phyloP scores from a whole-genome alignment of 2,329 filamentous ascomycete genomes.

The Albophoma yamanashiensis region DNA sequence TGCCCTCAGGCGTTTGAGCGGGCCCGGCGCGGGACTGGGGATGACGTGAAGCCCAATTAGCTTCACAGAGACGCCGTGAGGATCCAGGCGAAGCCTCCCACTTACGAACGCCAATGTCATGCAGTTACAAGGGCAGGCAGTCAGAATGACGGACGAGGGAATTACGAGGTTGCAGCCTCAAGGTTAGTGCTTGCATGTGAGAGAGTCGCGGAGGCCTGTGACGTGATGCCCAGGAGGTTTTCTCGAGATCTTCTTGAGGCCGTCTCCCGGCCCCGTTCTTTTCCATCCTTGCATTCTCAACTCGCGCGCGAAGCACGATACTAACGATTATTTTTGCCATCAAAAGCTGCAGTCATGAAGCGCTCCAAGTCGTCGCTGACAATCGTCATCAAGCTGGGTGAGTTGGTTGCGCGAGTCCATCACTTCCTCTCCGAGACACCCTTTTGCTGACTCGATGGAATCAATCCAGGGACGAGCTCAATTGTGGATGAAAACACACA shows the following conservation, averaged over 20 bases:
- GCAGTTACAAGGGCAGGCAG: constrained; percentile 3
- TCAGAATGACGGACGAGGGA: constrained; percentile 9
- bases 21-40: constrained; percentile 3
- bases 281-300: background rate
- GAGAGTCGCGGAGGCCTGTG: background rate
- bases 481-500: constrained; percentile 95
- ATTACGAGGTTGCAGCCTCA: constrained; percentile 2
- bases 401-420: constrained; percentile 11
- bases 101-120: constrained; percentile 2
- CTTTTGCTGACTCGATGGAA: background rate
- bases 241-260: too few relatives aligned
- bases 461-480: constrained; percentile 75
- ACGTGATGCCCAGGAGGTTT: background rate
- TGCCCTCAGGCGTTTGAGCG: background rate
- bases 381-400: constrained; percentile 83
- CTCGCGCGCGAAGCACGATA: background rate
- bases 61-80: background rate
- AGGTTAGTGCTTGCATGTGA: constrained; percentile 4
- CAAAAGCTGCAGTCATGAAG: constrained; percentile 48
- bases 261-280: background rate
- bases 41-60: constrained; percentile 4
- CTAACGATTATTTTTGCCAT: constrained; percentile 6
- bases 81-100: background rate
- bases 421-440: background rate
- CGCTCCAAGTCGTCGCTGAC: constrained; percentile 32